phyloP scores from a whole-genome alignment of 129 eudicot species.

The Artemisia argyi region DNA sequence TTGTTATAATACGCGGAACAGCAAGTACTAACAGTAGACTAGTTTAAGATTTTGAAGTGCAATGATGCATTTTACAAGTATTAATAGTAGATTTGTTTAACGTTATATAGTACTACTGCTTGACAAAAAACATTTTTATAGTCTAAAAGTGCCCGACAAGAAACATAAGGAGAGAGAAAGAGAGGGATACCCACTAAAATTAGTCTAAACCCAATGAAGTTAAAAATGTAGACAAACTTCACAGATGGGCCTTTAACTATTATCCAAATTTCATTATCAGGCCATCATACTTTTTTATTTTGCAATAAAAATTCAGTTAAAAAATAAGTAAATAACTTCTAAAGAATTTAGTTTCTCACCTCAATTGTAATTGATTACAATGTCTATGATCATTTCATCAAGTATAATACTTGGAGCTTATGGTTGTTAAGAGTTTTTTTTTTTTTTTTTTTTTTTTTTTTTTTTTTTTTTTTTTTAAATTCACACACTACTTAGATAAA shows the following conservation, averaged over 20 bases:
- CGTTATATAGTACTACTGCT: conserved; percentile 28
- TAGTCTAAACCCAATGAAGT: conserved; percentile 2
- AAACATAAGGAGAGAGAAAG: not conserved
- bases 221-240: not conserved
- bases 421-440: not conserved
- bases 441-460: no score
- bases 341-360: conserved; percentile 4
- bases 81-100: conserved; percentile 18
- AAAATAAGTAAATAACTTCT: not conserved
- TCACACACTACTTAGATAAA: not conserved
- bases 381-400: not conserved
- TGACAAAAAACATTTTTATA: conserved; percentile 21
- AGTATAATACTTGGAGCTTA: not conserved
- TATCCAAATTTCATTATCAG: not conserved
- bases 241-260: conserved; percentile 20
- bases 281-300: conserved; percentile 1
- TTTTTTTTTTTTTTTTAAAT: no score
- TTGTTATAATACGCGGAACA: no score
- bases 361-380: not conserved
- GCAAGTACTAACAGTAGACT: no score
- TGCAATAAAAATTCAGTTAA: conserved; percentile 3
- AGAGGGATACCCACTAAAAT: conserved; percentile 22
- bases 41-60: no score
- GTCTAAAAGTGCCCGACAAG: conserved; percentile 35
- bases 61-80: not conserved